Conservation (phyloP, 2,329 filamentous ascomycete genomes). For the Acrocalymma vagum region DNA sequence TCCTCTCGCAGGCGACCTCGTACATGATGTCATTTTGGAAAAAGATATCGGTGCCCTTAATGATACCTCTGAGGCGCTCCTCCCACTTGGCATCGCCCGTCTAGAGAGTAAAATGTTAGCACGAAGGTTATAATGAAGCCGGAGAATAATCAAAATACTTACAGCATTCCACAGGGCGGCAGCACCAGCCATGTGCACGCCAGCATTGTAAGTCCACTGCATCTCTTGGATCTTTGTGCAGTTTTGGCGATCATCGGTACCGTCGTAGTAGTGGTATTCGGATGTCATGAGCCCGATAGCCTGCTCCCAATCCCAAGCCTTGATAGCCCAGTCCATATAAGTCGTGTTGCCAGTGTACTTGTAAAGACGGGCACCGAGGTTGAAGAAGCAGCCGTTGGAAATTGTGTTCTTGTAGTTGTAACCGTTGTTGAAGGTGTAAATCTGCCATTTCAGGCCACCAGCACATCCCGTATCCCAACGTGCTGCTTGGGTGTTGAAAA, state of each 20-base stretch:
- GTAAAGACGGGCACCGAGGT: constrained; percentile 78
- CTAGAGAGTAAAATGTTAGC: constrained; percentile 37
- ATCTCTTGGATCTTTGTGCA: constrained; percentile 54
- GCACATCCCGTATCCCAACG: constrained; percentile 77
- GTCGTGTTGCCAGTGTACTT: constrained; percentile 70
- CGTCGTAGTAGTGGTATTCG: constrained; percentile 56
- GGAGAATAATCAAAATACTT: too few relatives aligned
- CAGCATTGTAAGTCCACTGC: constrained; percentile 58
- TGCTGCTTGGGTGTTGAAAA: constrained; percentile 74
- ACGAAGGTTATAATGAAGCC: constrained; percentile 1
- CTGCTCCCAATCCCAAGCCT: constrained; percentile 66
- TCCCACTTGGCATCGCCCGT: constrained; percentile 43
- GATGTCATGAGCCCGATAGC: constrained; percentile 59
- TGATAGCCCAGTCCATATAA: constrained; percentile 68
- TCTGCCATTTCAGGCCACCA: constrained; percentile 84
- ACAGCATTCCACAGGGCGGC: constrained; percentile 59
- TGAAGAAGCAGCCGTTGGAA: constrained; percentile 83
- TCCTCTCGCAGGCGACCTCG: constrained; percentile 57
- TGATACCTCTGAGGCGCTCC: constrained; percentile 39
- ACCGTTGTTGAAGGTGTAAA: constrained; percentile 77
- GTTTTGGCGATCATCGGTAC: constrained; percentile 53
- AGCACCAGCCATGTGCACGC: constrained; percentile 56
- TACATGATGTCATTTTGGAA: constrained; percentile 56
- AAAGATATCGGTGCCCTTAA: constrained; percentile 52
- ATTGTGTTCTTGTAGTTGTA: constrained; percentile 85